phyloP scores from a whole-genome alignment of 306 rosid species.

The Vigna radiata region DNA sequence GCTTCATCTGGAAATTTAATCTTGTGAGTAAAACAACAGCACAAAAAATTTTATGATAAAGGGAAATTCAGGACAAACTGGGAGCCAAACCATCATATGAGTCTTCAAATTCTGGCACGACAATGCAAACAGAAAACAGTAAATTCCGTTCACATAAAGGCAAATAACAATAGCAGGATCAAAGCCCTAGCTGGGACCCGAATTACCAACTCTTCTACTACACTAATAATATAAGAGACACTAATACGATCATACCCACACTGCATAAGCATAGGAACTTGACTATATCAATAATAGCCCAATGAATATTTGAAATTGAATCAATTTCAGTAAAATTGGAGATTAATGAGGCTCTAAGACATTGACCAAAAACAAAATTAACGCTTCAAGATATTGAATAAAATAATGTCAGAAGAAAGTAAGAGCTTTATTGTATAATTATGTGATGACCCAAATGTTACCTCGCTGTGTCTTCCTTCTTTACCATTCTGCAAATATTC shows the following conservation, averaged over 20 bases:
- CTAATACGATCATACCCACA: not conserved
- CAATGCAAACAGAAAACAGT: conserved; percentile 10
- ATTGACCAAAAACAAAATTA: not conserved
- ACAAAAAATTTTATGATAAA: not conserved
- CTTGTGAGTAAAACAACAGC: not conserved
- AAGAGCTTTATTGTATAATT: not conserved
- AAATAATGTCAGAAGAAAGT: not conserved
- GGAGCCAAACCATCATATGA: not conserved
- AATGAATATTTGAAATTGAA: conserved; percentile 25
- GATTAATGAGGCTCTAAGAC: conserved; percentile 12
- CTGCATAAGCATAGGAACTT: not conserved
- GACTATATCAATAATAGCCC: not conserved
- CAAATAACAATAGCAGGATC: conserved; percentile 4
- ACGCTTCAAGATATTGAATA: conserved; percentile 22
- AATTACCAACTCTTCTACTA: not conserved
- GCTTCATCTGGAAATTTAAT: conserved; percentile 7
- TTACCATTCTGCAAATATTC: conserved; percentile 6
- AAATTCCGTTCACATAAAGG: not conserved
- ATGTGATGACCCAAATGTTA: not conserved
- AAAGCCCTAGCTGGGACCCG: not conserved
- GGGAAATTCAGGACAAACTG: not conserved
- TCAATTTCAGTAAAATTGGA: not conserved
- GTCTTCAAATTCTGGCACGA: not conserved
- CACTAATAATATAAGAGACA: not conserved
- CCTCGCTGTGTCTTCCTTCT: conserved; percentile 19